These are phyloP conservation scores for Stevia rebaudiana DNA, from an alignment of 140 eudicot species.

Conservation along the genomic window DNA sequence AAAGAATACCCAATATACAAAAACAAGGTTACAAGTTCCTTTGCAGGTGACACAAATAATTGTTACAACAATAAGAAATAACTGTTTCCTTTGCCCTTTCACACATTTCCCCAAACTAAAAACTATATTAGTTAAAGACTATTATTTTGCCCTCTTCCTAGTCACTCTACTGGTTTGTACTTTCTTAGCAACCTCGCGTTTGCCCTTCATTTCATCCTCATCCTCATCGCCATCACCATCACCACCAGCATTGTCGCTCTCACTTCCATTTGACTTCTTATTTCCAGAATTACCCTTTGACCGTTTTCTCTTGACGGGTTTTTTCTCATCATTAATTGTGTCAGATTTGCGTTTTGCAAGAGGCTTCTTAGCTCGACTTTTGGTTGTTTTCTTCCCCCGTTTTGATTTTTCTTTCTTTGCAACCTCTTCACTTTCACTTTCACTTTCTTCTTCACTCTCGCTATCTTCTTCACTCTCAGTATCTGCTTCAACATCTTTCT, in stretches of 20 bases:
- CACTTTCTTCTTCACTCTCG: background rate
- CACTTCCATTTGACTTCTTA: constrained; percentile 39
- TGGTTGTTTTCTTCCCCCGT: constrained; percentile 33
- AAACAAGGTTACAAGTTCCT: constrained; percentile 11
- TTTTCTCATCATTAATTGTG: constrained; percentile 24
- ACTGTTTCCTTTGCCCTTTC: background rate
- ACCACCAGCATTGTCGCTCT: background rate
- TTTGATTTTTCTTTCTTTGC: constrained; percentile 27
- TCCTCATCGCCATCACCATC: constrained; percentile 13
- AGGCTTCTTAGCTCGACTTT: constrained; percentile 32
- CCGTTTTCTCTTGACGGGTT: constrained; percentile 27
- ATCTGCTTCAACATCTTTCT: constrained; percentile 17
- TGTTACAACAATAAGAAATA: background rate
- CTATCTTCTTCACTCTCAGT: no score
- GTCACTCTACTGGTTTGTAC: constrained; percentile 27
- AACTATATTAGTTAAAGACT: background rate
- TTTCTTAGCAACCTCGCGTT: constrained; percentile 25
- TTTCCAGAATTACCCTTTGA: constrained; percentile 19
- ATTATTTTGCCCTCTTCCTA: constrained; percentile 36
- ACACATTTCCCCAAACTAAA: constrained; percentile 8
- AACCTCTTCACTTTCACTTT: constrained; percentile 26
- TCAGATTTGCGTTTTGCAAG: constrained; percentile 31
- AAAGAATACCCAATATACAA: no score
- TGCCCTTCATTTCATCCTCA: constrained; percentile 17
- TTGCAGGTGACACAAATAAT: background rate